Evolutionary conservation across 495 filamentous ascomycete genomes (phyloP).

Genomic region (Neurospora tetrasperma): DNA sequence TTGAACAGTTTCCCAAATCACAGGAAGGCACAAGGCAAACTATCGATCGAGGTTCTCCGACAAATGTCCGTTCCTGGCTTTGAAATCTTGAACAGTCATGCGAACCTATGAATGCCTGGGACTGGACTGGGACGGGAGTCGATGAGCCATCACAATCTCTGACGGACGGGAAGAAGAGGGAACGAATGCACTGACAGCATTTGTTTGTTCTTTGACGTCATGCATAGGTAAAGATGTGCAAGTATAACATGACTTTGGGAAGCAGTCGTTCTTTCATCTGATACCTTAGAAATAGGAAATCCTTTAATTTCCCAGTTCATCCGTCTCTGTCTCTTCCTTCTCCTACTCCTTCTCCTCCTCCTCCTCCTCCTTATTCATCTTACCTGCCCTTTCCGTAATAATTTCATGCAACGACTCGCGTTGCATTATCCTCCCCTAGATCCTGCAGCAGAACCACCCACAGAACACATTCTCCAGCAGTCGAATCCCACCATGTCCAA

Average conservation of each 20-base stretch:
- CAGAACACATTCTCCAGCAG: background rate
- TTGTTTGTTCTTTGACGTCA: background rate
- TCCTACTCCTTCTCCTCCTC: background rate
- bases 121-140: too few species aligned
- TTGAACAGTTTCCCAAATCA: background rate
- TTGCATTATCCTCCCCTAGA: background rate
- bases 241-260: background rate
- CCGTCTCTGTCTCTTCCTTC: background rate
- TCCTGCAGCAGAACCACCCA: background rate
- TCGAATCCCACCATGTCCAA: slow-evolving; percentile 4
- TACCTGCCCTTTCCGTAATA: too few species aligned
- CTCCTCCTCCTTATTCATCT: background rate
- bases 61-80: background rate
- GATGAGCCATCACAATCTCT: too few species aligned
- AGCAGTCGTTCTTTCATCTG: background rate
- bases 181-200: background rate
- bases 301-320: background rate
- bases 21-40: background rate
- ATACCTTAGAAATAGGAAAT: background rate
- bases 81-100: background rate
- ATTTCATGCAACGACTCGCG: background rate
- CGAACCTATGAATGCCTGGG: too few species aligned
- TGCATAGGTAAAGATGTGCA: background rate
- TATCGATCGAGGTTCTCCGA: background rate
- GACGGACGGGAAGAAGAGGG: background rate